Conservation (phyloP, 495 filamentous ascomycete species). For the Cenococcum geophilum region DNA sequence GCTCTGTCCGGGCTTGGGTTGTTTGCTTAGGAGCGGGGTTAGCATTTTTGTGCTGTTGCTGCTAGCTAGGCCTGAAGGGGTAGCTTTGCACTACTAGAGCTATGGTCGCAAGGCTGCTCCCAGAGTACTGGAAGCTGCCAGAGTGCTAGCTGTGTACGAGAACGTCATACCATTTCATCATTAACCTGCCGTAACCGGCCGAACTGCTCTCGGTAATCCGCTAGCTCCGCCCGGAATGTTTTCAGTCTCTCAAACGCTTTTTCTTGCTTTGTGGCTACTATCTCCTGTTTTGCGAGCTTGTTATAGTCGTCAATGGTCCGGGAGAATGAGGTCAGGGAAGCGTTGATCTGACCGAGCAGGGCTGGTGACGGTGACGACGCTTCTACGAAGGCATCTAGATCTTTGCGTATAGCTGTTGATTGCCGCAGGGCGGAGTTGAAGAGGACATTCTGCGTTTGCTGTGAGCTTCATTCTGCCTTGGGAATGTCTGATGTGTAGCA, state of each 20-base stretch:
- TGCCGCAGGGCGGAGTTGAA: conserved; percentile 97
- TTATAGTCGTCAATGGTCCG: conserved; percentile 94
- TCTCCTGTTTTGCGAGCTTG: conserved; percentile 74
- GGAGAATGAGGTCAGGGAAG: conserved; percentile 78
- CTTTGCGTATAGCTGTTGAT: conserved; percentile 76
- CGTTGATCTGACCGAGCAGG: conserved; percentile 72
- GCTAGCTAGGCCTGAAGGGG: too few species aligned
- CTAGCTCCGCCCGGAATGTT: conserved; percentile 76
- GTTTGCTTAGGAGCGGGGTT: conserved; percentile 45
- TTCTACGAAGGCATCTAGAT: conserved; percentile 68
- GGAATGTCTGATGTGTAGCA: not conserved
- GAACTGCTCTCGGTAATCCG: conserved; percentile 70
- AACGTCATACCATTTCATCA: conserved; percentile 58
- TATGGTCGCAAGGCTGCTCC: not conserved
- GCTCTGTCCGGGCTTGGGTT: conserved; percentile 68
- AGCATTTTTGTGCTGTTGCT: not conserved
- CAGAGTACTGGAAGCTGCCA: not conserved
- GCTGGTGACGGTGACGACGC: conserved; percentile 56
- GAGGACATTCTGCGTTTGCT: conserved; percentile 62
- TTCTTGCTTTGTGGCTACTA: conserved; percentile 77
- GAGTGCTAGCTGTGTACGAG: not conserved
- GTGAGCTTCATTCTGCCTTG: not conserved
- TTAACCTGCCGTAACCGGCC: conserved; percentile 66
- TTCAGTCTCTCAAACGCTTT: conserved; percentile 82
- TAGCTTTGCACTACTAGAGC: too few species aligned